These are phyloP conservation scores for Smittium culicis DNA, from an alignment of 371 early-diverging fungal species.

Conservation along the genomic window DNA sequence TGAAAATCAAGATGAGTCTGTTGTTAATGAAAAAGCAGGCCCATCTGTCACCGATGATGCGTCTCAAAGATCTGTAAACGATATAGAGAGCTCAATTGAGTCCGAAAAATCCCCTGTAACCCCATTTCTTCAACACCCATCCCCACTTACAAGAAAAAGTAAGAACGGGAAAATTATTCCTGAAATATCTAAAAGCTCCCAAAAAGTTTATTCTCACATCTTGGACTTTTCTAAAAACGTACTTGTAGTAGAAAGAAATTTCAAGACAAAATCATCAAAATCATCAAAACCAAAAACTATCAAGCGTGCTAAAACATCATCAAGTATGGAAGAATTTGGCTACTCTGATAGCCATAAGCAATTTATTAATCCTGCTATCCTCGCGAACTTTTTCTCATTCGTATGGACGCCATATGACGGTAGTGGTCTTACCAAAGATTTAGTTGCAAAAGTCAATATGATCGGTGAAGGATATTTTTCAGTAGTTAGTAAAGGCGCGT, in stretches of 20 bases:
- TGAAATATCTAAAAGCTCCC: neutral
- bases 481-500: conserved; percentile 15
- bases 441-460: conserved; percentile 15
- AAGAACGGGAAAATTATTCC: neutral
- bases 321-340: neutral
- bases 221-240: conserved; percentile 10
- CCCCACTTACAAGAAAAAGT: neutral
- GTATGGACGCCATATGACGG: conserved; percentile 28
- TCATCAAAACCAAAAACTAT: neutral
- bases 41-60: conserved; percentile 4
- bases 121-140: conserved; percentile 2
- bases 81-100: conserved; percentile 15
- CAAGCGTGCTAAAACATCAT: neutral
- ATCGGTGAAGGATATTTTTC: conserved; percentile 16
- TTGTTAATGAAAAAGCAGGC: conserved; percentile 2
- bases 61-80: conserved; percentile 15
- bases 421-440: conserved; percentile 15
- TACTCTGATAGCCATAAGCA: conserved; percentile 17
- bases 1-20: conserved; percentile 10
- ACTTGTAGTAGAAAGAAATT: neutral
- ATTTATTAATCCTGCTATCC: conserved; percentile 27
- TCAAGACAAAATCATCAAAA: conserved; percentile 12
- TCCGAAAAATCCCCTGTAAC: neutral
- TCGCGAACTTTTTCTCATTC: conserved; percentile 15
- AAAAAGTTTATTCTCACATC: neutral